phyloP scores from a whole-genome alignment of 2,329 filamentous ascomycete genomes.

The Gaeumannomyces tritici region DNA sequence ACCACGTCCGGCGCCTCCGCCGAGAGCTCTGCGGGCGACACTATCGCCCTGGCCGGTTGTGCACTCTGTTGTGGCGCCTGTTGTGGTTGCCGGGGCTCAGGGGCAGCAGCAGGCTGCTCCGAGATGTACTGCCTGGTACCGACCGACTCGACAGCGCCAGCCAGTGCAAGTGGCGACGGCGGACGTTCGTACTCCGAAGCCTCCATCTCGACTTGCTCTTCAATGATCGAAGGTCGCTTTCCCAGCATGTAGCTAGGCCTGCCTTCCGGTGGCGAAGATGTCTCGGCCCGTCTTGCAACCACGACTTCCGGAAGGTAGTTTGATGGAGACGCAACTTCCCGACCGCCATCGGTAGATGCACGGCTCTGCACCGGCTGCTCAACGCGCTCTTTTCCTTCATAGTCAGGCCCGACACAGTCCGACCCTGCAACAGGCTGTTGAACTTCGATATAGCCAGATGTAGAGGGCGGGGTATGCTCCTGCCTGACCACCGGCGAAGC shows the following conservation, averaged over 20 bases:
- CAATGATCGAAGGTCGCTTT: constrained; percentile 34
- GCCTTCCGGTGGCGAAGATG: not conserved
- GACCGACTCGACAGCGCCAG: constrained; percentile 22
- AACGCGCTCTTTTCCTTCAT: not conserved
- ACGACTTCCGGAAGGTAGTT: not conserved
- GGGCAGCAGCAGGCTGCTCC: constrained; percentile 6
- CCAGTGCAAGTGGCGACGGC: not conserved
- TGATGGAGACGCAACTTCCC: not conserved
- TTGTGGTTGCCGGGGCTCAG: constrained; percentile 7
- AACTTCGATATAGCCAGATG: not conserved
- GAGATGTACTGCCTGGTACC: constrained; percentile 21
- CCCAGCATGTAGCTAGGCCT: constrained; percentile 7
- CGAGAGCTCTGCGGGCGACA: constrained; percentile 6
- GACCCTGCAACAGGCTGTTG: constrained; percentile 2
- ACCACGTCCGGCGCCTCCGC: constrained; percentile 1
- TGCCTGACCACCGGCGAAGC: not conserved
- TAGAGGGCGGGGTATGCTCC: not conserved
- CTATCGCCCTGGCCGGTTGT: not conserved
- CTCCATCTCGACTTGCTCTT: constrained; percentile 25
- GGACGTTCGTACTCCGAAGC: constrained; percentile 10
- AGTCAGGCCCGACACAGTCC: not conserved
- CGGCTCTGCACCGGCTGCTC: not conserved
- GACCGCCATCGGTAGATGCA: not conserved
- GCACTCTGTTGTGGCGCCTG: constrained; percentile 2
- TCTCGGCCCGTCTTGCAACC: not conserved